These are phyloP conservation scores for Parietichytrium sp. DNA, from an alignment of 108 stramenopile species.

Conservation along the genomic window DNA sequence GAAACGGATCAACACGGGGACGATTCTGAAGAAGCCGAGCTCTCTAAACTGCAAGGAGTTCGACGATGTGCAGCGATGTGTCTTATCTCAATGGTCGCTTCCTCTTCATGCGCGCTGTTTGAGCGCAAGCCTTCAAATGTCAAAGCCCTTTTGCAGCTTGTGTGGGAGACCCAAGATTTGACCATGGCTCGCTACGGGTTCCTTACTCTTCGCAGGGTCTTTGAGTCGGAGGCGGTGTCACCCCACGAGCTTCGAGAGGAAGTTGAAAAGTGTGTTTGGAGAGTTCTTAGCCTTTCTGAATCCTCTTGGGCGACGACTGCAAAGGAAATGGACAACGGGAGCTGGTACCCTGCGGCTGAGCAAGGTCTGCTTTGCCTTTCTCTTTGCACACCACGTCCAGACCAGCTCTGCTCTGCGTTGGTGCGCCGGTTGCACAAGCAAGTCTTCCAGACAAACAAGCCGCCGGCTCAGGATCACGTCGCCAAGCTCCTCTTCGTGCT, in stretches of 20 bases:
- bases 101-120: conserved; percentile 78
- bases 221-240: neutral
- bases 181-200: neutral
- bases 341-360: conserved; percentile 33
- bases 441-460: neutral
- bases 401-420: neutral
- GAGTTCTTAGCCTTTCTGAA: neutral
- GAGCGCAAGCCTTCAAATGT: conserved; percentile 63
- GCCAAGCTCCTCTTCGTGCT: conserved; percentile 89
- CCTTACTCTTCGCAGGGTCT: neutral
- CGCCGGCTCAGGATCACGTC: conserved; percentile 61
- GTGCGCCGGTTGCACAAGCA: conserved; percentile 16
- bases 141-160: neutral
- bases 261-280: neutral
- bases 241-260: neutral
- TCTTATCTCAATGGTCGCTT: conserved; percentile 82
- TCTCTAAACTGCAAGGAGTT: conserved; percentile 60
- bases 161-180: neutral
- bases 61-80: conserved; percentile 74
- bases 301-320: conserved; percentile 39
- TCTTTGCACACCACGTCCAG: conserved; percentile 47
- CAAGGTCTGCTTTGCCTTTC: conserved; percentile 47
- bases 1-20: too few relatives aligned
- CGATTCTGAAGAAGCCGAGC: conserved; percentile 70
- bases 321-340: neutral